A percentile compares a stretch with the other conserved stretches of the same genome.
phyloP scores from a whole-genome alignment of 192 early-diverging fungal genomes.

The Coemansia sp. region DNA sequence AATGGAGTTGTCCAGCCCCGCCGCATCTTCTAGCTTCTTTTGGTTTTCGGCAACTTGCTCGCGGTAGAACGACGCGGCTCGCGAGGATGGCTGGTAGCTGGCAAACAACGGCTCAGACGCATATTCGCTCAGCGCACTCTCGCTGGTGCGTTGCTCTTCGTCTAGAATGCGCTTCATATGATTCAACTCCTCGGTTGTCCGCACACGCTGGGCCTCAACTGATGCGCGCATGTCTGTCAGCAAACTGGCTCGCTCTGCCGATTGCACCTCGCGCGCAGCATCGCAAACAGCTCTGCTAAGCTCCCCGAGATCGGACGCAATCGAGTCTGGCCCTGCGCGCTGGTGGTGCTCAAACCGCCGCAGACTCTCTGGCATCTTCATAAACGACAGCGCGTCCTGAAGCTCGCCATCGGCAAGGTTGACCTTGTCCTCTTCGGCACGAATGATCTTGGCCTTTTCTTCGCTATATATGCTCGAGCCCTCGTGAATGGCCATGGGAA shows the following conservation, averaged over 20 bases:
- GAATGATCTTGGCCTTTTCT: slow-evolving; percentile 90
- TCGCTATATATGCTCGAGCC: slow-evolving; percentile 92
- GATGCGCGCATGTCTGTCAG: slow-evolving; percentile 60
- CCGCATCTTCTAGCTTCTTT: slow-evolving; percentile 75
- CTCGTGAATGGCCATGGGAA: slow-evolving; percentile 94
- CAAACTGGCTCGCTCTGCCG: slow-evolving; percentile 55
- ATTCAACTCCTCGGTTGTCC: slow-evolving; percentile 66
- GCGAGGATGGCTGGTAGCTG: slow-evolving; percentile 80
- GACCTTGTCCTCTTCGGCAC: slow-evolving; percentile 74
- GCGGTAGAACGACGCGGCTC: slow-evolving; percentile 69
- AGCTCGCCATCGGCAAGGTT: slow-evolving; percentile 84
- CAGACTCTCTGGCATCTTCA: slow-evolving; percentile 79
- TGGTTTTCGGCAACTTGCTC: slow-evolving; percentile 73
- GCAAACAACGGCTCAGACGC: slow-evolving; percentile 66
- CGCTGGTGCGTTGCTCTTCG: slow-evolving; percentile 84
- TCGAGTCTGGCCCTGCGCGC: slow-evolving; percentile 10
- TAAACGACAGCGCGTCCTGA: slow-evolving; percentile 76
- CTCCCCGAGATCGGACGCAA: slow-evolving; percentile 57
- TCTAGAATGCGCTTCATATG: slow-evolving; percentile 70
- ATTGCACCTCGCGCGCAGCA: slow-evolving; percentile 61
- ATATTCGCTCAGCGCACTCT: slow-evolving; percentile 72
- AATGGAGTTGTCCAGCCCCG: slow-evolving; percentile 62
- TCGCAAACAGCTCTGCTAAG: slow-evolving; percentile 62
- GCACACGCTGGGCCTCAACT: slow-evolving; percentile 66
- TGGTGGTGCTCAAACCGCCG: slow-evolving; percentile 72